Percentiles rank a stretch among this genome's conserved stretches.
Evolutionary conservation across 2,329 filamentous ascomycete genomes (phyloP).

Genomic region (Pseudocercospora cruenta): DNA sequence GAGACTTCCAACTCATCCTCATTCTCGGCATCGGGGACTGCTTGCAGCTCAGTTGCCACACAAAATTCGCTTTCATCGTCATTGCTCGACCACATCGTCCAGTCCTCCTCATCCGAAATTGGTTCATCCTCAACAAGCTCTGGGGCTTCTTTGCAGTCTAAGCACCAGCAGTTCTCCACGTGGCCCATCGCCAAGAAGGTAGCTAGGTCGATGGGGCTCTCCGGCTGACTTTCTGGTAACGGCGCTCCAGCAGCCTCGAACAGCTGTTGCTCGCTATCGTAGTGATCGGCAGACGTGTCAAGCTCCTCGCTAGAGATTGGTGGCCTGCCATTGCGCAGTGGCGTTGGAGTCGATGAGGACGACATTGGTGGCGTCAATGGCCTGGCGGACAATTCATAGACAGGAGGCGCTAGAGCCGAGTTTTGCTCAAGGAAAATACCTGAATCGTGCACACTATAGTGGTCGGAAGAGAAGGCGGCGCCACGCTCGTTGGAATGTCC

Average conservation of each 20-base stretch:
- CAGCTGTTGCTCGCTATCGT: slow-evolving; percentile 33
- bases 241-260: slow-evolving; percentile 24
- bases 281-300: slow-evolving; percentile 30
- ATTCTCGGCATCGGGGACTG: slow-evolving; percentile 7
- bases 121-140: slow-evolving; percentile 25
- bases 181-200: slow-evolving; percentile 37
- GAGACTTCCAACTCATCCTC: slow-evolving; percentile 9
- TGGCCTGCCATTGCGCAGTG: neutral
- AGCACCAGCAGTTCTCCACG: slow-evolving; percentile 36
- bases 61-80: slow-evolving; percentile 15
- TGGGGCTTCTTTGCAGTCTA: slow-evolving; percentile 29
- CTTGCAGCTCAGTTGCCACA: neutral
- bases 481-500: slow-evolving; percentile 30
- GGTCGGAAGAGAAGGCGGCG: slow-evolving; percentile 12
- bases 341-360: neutral
- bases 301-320: slow-evolving; percentile 17
- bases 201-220: slow-evolving; percentile 30
- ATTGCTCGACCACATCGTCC: slow-evolving; percentile 28
- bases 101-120: slow-evolving; percentile 25
- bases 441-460: slow-evolving; percentile 23
- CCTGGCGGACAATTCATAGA: slow-evolving; percentile 27
- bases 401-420: neutral
- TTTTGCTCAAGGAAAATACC: slow-evolving; percentile 25
- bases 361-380: slow-evolving; percentile 5
- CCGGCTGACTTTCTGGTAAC: slow-evolving; percentile 14